Evolutionary conservation across 2,329 filamentous ascomycete genomes (phyloP).

Genomic region (Teratosphaeria nubilosa): DNA sequence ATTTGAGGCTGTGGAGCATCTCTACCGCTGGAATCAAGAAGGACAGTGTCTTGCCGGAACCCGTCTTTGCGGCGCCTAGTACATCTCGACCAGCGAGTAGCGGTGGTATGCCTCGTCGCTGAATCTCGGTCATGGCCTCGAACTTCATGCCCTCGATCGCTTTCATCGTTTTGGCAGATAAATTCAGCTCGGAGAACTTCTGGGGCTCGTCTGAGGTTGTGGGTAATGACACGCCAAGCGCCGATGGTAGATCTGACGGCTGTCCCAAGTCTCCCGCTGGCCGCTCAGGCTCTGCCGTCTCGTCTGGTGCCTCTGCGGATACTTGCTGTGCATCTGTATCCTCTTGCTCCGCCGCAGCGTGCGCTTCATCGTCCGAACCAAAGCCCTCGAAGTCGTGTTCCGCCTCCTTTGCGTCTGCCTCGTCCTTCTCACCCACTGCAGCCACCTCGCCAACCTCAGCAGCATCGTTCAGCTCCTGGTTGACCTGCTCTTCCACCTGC

Average conservation of each 20-base stretch:
- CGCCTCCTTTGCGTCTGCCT: not conserved
- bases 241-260: conserved; percentile 43
- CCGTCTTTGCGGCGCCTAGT: conserved; percentile 89
- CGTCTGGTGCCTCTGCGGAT: conserved; percentile 2
- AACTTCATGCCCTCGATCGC: conserved; percentile 90
- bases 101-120: conserved; percentile 76
- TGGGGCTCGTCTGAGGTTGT: conserved; percentile 52
- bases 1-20: conserved; percentile 79
- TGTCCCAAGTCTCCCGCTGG: conserved; percentile 23
- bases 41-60: conserved; percentile 87
- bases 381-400: conserved; percentile 28
- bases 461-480: conserved; percentile 19
- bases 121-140: conserved; percentile 90
- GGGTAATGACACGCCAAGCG: conserved; percentile 47
- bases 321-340: conserved; percentile 22
- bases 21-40: conserved; percentile 93
- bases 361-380: conserved; percentile 27
- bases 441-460: conserved; percentile 10
- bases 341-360: conserved; percentile 22
- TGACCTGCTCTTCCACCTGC: conserved; percentile 18
- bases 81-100: conserved; percentile 84
- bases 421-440: conserved; percentile 1
- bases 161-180: conserved; percentile 81
- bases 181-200: conserved; percentile 69
- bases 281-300: not conserved